These are phyloP conservation scores for Zymoseptoria tritici DNA, from an alignment of 2,329 filamentous ascomycete genomes.

Conservation along the genomic window DNA sequence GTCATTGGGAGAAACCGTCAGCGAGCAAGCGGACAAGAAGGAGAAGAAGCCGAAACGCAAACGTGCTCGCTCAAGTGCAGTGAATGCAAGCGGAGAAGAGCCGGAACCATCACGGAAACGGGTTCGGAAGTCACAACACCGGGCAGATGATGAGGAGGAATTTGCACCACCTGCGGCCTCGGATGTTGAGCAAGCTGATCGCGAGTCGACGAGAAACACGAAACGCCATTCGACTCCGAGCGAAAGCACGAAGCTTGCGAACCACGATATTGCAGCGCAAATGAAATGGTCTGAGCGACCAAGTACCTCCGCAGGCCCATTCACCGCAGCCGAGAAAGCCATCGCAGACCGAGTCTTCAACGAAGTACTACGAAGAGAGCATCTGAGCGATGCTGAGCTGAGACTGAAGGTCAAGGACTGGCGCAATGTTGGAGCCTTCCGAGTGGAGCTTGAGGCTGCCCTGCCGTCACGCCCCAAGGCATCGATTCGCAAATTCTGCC, in stretches of 20 bases:
- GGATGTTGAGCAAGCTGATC: neutral
- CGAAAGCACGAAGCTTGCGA: neutral
- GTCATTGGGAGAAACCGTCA: no score
- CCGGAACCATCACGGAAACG: conserved; percentile 6
- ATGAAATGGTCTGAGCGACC: neutral
- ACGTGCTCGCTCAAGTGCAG: neutral
- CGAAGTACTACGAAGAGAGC: conserved; percentile 9
- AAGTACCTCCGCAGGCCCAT: conserved; percentile 2
- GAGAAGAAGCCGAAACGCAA: conserved; percentile 1
- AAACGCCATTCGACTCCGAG: neutral
- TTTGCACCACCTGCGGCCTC: neutral
- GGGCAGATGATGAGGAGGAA: conserved; percentile 12
- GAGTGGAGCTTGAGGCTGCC: conserved; percentile 19
- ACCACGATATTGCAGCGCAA: neutral
- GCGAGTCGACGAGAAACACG: neutral
- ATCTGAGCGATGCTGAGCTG: conserved; percentile 15
- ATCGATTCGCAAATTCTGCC: conserved; percentile 39
- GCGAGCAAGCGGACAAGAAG: neutral
- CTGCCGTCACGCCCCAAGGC: conserved; percentile 29
- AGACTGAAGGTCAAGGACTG: conserved; percentile 19
- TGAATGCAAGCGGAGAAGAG: neutral
- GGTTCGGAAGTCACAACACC: conserved; percentile 11
- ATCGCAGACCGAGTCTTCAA: conserved; percentile 22
- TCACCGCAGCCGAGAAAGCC: conserved; percentile 19
- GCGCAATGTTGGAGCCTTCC: conserved; percentile 28